Evolutionary conservation across 805 yeast genomes (phyloP).

Genomic region (Ogataea pilisensis): DNA sequence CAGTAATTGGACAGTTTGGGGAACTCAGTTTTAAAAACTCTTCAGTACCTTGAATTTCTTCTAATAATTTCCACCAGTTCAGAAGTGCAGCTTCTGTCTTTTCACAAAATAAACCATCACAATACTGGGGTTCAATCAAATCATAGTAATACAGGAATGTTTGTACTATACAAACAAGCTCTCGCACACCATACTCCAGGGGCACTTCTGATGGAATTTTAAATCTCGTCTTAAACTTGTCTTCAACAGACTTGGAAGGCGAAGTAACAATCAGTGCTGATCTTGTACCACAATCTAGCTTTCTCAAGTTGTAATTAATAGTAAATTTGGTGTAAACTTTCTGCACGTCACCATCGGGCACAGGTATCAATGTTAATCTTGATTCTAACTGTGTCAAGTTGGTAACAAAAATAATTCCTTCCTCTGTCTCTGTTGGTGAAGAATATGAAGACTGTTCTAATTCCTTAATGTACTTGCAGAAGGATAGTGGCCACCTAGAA

Average conservation of each 20-base stretch:
- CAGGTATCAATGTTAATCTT: constrained; percentile 62
- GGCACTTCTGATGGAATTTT: constrained; percentile 53
- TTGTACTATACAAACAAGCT: constrained; percentile 71
- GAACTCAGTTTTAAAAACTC: constrained; percentile 20
- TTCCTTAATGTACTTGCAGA: constrained; percentile 62
- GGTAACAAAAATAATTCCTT: constrained; percentile 70
- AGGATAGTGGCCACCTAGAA: constrained; percentile 44
- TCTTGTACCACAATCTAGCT: constrained; percentile 81
- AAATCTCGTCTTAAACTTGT: constrained; percentile 75
- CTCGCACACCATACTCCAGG: constrained; percentile 62
- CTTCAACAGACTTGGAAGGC: constrained; percentile 74
- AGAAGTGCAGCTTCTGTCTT: constrained; percentile 67
- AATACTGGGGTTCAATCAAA: constrained; percentile 58
- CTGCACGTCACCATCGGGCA: constrained; percentile 54
- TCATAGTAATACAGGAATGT: constrained; percentile 74
- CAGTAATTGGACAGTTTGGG: constrained; percentile 17
- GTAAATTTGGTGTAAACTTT: constrained; percentile 49
- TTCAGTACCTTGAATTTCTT: constrained; percentile 30
- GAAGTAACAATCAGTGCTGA: constrained; percentile 66
- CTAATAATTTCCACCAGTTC: constrained; percentile 71
- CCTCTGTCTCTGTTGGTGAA: constrained; percentile 58
- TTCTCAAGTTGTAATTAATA: constrained; percentile 71
- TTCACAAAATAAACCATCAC: constrained; percentile 83
- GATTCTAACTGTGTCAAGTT: constrained; percentile 74
- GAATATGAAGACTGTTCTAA: constrained; percentile 57